phyloP scores from a whole-genome alignment of 345 rosid species.

The Durio zibethinus region DNA sequence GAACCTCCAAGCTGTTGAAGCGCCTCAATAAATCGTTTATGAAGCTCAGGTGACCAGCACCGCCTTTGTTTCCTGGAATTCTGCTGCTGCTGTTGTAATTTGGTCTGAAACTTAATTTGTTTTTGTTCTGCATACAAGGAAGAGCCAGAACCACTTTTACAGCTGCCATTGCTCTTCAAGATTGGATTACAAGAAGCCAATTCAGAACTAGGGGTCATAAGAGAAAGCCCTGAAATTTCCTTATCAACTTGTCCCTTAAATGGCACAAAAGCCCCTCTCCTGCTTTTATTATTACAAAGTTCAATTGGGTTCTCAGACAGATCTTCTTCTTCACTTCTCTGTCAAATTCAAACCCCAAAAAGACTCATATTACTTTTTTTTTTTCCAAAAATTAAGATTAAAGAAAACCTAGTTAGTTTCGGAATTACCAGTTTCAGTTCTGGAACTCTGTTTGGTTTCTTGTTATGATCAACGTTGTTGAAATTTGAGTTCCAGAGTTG shows the following conservation, averaged over 20 bases:
- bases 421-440: conserved; percentile 39
- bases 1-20: conserved; percentile 73
- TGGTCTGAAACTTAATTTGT: conserved; percentile 28
- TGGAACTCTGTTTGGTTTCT: conserved; percentile 31
- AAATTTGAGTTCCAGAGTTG: conserved; percentile 50
- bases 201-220: conserved; percentile 36
- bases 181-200: conserved; percentile 21
- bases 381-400: background rate
- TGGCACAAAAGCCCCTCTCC: conserved; percentile 41
- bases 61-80: conserved; percentile 62
- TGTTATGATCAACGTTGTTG: conserved; percentile 13
- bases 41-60: conserved; percentile 84
- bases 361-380: background rate
- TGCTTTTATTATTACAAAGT: conserved; percentile 24
- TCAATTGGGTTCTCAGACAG: conserved; percentile 38
- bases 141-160: conserved; percentile 11
- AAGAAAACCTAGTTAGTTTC: background rate
- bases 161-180: conserved; percentile 11
- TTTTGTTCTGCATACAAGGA: conserved; percentile 27
- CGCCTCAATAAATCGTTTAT: conserved; percentile 61
- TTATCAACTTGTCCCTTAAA: conserved; percentile 32
- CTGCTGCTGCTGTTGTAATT: conserved; percentile 29
- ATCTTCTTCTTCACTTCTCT: conserved; percentile 48
- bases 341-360: conserved; percentile 8
- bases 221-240: conserved; percentile 38